Evolutionary conservation across 2,329 filamentous ascomycete species (phyloP).

Genomic region (Cladorrhinum sp.): DNA sequence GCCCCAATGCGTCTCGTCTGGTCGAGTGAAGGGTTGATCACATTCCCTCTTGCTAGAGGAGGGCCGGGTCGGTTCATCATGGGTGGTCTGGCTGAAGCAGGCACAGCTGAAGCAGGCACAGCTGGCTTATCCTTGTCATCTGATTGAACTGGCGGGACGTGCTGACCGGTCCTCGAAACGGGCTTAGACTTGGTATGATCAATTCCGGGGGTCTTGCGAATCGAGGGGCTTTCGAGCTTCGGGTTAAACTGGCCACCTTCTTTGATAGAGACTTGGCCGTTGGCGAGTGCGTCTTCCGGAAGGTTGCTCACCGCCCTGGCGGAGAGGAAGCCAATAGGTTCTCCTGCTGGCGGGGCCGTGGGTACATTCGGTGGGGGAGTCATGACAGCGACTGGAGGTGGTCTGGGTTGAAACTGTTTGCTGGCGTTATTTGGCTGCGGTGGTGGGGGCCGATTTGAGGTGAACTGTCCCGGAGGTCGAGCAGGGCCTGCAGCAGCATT

Average conservation of each 20-base stretch:
- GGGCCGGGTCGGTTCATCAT: slow-evolving; percentile 7
- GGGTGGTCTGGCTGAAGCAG: slow-evolving; percentile 3
- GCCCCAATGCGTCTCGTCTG: slow-evolving; percentile 57
- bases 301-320: slow-evolving; percentile 61
- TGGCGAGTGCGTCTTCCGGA: slow-evolving; percentile 45
- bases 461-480: slow-evolving; percentile 28
- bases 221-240: slow-evolving; percentile 74
- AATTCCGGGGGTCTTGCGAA: slow-evolving; percentile 82
- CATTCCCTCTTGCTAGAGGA: slow-evolving; percentile 36
- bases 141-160: slow-evolving; percentile 43
- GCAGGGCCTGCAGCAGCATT: slow-evolving; percentile 7
- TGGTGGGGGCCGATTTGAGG: slow-evolving; percentile 19
- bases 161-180: slow-evolving; percentile 55
- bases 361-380: slow-evolving; percentile 30
- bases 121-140: slow-evolving; percentile 26
- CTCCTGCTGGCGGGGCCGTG: slow-evolving; percentile 28
- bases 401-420: slow-evolving; percentile 19
- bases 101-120: slow-evolving; percentile 15
- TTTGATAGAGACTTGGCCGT: slow-evolving; percentile 41
- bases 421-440: slow-evolving; percentile 12
- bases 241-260: slow-evolving; percentile 65
- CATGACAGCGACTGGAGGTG: slow-evolving; percentile 32
- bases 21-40: slow-evolving; percentile 54
- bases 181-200: slow-evolving; percentile 78
- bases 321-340: slow-evolving; percentile 65